These are phyloP conservation scores for Fusarium zealandicum DNA, from an alignment of 2,329 filamentous ascomycete genomes.

Conservation along the genomic window DNA sequence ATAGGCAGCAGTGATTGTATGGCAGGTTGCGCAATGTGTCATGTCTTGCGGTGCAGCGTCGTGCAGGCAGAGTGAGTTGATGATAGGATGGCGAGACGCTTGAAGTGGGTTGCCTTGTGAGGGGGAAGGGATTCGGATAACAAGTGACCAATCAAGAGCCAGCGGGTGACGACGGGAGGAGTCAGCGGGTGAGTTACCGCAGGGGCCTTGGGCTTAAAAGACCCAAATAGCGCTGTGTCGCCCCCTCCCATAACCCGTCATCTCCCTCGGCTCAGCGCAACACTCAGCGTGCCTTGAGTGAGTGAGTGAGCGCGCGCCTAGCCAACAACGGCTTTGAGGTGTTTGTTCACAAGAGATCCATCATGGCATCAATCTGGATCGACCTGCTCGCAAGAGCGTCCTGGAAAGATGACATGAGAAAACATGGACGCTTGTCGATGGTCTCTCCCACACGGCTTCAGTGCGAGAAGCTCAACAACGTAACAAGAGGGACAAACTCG, in stretches of 20 bases:
- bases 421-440: constrained; percentile 18
- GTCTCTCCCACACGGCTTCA: constrained; percentile 43
- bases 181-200: constrained; percentile 33
- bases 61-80: constrained; percentile 8
- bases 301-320: neutral
- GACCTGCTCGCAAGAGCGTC: too few species aligned
- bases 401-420: neutral
- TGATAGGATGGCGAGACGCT: constrained; percentile 20
- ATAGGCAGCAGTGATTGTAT: neutral
- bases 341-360: constrained; percentile 2
- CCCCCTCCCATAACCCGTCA: constrained; percentile 51
- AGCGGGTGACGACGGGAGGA: constrained; percentile 24
- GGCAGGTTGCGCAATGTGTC: constrained; percentile 5
- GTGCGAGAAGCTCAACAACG: constrained; percentile 4
- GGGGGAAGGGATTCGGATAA: constrained; percentile 10
- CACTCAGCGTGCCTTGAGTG: constrained; percentile 10
- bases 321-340: constrained; percentile 13
- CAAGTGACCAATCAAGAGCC: constrained; percentile 34
- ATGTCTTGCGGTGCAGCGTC: constrained; percentile 15
- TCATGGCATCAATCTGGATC: neutral
- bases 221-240: constrained; percentile 62
- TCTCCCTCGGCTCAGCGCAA: constrained; percentile 34
- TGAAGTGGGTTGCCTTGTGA: constrained; percentile 26
- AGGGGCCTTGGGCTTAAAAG: constrained; percentile 56
- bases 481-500: constrained; percentile 4